Base-by-base conservation (phyloP, 2,329 filamentous ascomycete genomes). In the Helotiales sp. region DNA sequence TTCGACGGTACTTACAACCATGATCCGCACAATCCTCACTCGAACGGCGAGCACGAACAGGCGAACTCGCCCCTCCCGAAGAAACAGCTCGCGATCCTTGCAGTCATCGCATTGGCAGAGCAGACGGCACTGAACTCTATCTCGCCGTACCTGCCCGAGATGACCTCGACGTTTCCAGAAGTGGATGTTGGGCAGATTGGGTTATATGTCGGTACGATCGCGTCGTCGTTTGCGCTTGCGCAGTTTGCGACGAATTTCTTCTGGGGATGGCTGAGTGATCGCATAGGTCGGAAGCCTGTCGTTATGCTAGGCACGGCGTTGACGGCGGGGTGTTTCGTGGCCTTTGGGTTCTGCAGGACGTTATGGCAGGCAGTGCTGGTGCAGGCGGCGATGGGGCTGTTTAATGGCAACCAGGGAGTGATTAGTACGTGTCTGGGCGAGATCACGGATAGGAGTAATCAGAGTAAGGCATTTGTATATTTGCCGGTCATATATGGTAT, bases 71-170 rank as follows among this genome's bases (percentile, higher is more conserved):
- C 95, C 0, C 81, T 99, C 20, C 96, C 96, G 0, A 88, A 88
- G 71, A 88, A 85, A 72, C 96, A 98, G 82, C 89, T 99, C 68
- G 85, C 89, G 5, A 87, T 98, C 13, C 83, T 99, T 37, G 95
- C 95, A 1, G 82, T 97, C 71, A 92, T 99, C 68, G 94, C 94
- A 6, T 85, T 99, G 24, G 91, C 92, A 63, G 96, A 99, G 78
- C 96, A 99, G 83, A 98, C 95, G 0, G 96, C 96, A 0, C 86
- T 99, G 76, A 99, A 99, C 79, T 97, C 93, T 24, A 97, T 99
- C 75, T 92, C 91, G 11, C 96, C 96, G 0, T 99, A 99, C 79
- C 87, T 99, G 1, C 96, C 96, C 0, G 88, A 93, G 73, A 98
- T 99, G 95, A 90, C 94, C 1, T 87, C 88, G 24, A 89, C 88